Evolutionary conservation across 768 basidiomycete genomes (phyloP).

Genomic region (Boletus rex-veris): DNA sequence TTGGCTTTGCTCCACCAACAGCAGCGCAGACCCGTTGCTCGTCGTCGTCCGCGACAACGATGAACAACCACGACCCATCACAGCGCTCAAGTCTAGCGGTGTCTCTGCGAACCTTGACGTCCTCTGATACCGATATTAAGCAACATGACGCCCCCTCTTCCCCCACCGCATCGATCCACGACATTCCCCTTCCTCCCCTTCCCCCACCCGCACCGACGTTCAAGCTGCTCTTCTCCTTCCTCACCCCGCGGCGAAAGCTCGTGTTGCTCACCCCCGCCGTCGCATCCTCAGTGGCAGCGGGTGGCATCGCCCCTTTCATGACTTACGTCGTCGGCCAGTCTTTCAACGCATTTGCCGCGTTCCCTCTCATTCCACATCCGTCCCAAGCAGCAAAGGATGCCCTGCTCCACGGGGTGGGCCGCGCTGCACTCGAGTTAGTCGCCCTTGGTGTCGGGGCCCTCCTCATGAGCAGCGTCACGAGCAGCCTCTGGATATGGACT

Average conservation of each 20-base stretch:
- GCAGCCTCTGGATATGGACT: slow-evolving; percentile 80
- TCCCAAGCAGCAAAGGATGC: slow-evolving; percentile 42
- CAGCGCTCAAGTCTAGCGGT: slow-evolving; percentile 5
- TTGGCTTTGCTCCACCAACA: slow-evolving; percentile 14
- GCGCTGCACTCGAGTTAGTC: slow-evolving; percentile 63
- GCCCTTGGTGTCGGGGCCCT: slow-evolving; percentile 65
- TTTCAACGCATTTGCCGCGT: slow-evolving; percentile 68
- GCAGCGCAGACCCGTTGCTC: slow-evolving; percentile 11
- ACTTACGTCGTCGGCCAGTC: slow-evolving; percentile 74
- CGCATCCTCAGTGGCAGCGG: slow-evolving; percentile 56
- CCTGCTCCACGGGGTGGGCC: slow-evolving; percentile 55
- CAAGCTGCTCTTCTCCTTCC: slow-evolving; percentile 63
- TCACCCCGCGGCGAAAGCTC: slow-evolving; percentile 53
- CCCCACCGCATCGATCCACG: slow-evolving; percentile 11
- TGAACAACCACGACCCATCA: slow-evolving; percentile 31
- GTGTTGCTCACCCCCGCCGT: slow-evolving; percentile 62
- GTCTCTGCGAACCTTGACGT: slow-evolving; percentile 18
- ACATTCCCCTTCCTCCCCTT: slow-evolving; percentile 20
- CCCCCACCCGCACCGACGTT: slow-evolving; percentile 49
- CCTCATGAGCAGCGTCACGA: slow-evolving; percentile 68
- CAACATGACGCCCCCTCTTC: slow-evolving; percentile 12
- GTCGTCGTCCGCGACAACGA: slow-evolving; percentile 31
- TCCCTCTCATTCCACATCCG: slow-evolving; percentile 42
- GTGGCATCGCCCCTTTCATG: slow-evolving; percentile 83
- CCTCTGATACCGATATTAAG: slow-evolving; percentile 21